Conservation (phyloP, 768 basidiomycete species). For the Suillus weaverae region DNA sequence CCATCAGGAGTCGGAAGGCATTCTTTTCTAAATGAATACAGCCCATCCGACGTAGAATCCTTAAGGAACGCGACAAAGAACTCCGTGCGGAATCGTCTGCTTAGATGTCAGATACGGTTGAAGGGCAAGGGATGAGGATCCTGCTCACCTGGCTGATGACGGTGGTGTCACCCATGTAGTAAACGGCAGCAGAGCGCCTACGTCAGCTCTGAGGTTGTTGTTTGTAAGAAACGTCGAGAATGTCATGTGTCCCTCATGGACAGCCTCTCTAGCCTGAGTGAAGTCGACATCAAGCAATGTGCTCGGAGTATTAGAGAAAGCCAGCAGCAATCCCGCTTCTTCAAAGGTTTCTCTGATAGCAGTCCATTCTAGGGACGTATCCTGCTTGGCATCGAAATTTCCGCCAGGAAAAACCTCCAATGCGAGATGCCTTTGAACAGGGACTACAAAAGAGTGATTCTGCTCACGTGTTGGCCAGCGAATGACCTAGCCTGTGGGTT, state of each 20-base stretch:
- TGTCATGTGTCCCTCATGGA: conserved; percentile 50
- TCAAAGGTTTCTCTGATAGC: conserved; percentile 80
- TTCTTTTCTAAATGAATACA: conserved; percentile 55
- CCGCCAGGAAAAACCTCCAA: conserved; percentile 76
- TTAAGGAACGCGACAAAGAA: conserved; percentile 69
- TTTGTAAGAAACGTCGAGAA: conserved; percentile 56
- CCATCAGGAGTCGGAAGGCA: conserved; percentile 67
- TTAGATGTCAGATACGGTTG: conserved; percentile 5
- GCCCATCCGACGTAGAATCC: conserved; percentile 41
- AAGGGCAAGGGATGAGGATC: neutral
- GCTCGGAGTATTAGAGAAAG: conserved; percentile 35
- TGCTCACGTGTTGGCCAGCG: conserved; percentile 63
- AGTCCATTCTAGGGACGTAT: conserved; percentile 54
- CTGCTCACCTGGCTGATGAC: conserved; percentile 46
- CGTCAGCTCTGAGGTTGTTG: conserved; percentile 45
- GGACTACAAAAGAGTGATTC: neutral
- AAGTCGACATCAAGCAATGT: conserved; percentile 37
- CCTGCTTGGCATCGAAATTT: conserved; percentile 62
- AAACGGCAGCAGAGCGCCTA: conserved; percentile 58
- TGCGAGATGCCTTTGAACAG: conserved; percentile 7
- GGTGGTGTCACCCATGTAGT: conserved; percentile 76
- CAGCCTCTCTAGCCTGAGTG: conserved; percentile 53
- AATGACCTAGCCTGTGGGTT: conserved; percentile 65
- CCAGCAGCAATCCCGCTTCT: conserved; percentile 67
- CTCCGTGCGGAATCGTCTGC: conserved; percentile 68